Conservation (phyloP, 805 yeast species). For the Cyberlindnera samutprakarnensis region DNA sequence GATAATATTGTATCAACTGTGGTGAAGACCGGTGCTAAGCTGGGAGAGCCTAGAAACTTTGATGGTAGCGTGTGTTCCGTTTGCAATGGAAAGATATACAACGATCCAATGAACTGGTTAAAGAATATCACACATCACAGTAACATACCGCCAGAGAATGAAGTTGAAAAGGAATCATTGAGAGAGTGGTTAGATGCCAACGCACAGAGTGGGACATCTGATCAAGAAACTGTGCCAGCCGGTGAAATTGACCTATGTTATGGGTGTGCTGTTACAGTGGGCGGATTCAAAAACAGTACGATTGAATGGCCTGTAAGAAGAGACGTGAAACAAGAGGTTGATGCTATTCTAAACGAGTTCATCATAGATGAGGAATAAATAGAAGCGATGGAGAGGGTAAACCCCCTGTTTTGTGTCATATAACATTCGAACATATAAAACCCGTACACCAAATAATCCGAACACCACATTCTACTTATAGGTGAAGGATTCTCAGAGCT, state of each 20-base stretch:
- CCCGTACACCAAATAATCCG: no score
- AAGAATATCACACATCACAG: slow-evolving; percentile 56
- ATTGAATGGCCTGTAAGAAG: slow-evolving; percentile 37
- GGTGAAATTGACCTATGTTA: slow-evolving; percentile 52
- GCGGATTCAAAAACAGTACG: slow-evolving; percentile 30
- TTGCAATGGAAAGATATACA: slow-evolving; percentile 48
- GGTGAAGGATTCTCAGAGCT: no score
- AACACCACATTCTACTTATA: no score
- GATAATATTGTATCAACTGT: slow-evolving; percentile 91
- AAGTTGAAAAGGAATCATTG: slow-evolving; percentile 32
- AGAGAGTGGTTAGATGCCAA: slow-evolving; percentile 27
- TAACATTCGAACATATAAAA: no score
- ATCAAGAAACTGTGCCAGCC: slow-evolving; percentile 3
- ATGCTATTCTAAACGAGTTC: slow-evolving; percentile 41
- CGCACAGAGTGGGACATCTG: slow-evolving; percentile 12
- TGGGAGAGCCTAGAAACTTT: slow-evolving; percentile 39
- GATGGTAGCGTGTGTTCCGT: slow-evolving; percentile 37
- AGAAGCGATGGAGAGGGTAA: no score
- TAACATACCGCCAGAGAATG: slow-evolving; percentile 39
- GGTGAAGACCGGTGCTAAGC: slow-evolving; percentile 78
- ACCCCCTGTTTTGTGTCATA: no score
- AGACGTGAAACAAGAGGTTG: no score
- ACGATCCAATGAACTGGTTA: slow-evolving; percentile 61
- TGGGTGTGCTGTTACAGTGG: slow-evolving; percentile 65
- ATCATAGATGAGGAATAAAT: slow-evolving; percentile 31